phyloP scores from a whole-genome alignment of 108 stramenopile genomes.

The Nitzschia putrida region DNA sequence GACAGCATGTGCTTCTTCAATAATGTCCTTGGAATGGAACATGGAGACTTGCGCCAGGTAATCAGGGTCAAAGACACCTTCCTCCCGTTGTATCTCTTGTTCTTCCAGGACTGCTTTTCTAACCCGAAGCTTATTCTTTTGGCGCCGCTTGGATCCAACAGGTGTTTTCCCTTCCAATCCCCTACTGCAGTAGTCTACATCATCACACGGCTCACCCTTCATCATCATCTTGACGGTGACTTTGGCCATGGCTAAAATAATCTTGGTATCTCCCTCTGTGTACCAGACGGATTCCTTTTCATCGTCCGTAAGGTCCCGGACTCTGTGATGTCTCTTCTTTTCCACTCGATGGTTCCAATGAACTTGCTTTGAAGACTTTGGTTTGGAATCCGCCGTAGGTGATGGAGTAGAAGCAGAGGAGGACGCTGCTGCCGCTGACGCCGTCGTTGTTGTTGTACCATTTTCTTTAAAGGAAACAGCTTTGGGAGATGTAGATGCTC shows the following conservation, averaged over 20 bases:
- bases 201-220: conserved; percentile 36
- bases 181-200: conserved; percentile 33
- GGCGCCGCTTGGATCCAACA: conserved; percentile 22
- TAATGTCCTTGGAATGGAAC: conserved; percentile 23
- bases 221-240: conserved; percentile 46
- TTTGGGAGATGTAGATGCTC: conserved; percentile 2
- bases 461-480: background rate
- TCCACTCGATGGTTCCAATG: conserved; percentile 33
- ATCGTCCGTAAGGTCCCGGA: conserved; percentile 29
- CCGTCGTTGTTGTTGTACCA: background rate
- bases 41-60: conserved; percentile 19
- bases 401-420: background rate
- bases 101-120: conserved; percentile 26
- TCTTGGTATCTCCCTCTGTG: conserved; percentile 26
- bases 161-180: conserved; percentile 40
- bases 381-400: background rate
- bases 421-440: background rate
- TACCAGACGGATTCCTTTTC: conserved; percentile 36
- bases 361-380: conserved; percentile 2
- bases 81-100: conserved; percentile 34
- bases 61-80: conserved; percentile 30
- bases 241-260: conserved; percentile 41
- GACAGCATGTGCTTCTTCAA: conserved; percentile 9
- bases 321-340: conserved; percentile 26
- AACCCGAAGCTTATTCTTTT: conserved; percentile 22